Conservation (phyloP, 306 rosid genomes). For the Begonia fuchsioides region DNA sequence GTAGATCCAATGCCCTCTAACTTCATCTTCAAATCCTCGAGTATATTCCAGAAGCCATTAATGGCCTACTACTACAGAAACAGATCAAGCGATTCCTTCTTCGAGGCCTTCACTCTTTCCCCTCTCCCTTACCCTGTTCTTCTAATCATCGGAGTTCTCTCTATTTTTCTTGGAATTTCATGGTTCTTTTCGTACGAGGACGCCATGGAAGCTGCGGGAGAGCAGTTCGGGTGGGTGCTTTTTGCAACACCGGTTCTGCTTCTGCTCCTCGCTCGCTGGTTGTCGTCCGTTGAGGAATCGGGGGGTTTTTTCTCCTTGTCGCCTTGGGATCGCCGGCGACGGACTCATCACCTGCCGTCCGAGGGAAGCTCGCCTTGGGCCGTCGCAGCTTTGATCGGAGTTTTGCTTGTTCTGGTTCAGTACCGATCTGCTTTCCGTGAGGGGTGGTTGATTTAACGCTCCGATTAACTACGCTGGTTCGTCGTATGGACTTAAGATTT, state of each 20-base stretch:
- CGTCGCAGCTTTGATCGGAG: constrained; percentile 68
- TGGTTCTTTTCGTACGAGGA: constrained; percentile 54
- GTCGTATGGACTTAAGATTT: no score
- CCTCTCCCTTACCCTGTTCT: constrained; percentile 78
- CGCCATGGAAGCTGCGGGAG: constrained; percentile 38
- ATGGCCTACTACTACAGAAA: constrained; percentile 19
- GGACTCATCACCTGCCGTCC: constrained; percentile 29
- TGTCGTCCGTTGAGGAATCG: constrained; percentile 47
- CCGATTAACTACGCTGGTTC: no score
- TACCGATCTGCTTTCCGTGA: constrained; percentile 53
- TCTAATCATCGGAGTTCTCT: constrained; percentile 35
- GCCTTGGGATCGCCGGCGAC: constrained; percentile 36
- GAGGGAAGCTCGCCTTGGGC: constrained; percentile 96
- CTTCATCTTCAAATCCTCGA: no score
- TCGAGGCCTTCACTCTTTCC: constrained; percentile 37
- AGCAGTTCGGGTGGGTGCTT: no score
- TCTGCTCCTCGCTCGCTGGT: constrained; percentile 37
- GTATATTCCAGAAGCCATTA: neutral
- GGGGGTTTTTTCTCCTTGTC: constrained; percentile 27
- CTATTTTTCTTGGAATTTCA: constrained; percentile 38
- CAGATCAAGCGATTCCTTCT: constrained; percentile 23
- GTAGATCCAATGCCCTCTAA: neutral
- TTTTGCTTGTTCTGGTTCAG: constrained; percentile 54
- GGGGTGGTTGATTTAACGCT: constrained; percentile 42
- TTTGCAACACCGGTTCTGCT: constrained; percentile 36